phyloP scores from a whole-genome alignment of 345 rosid species.

The Trapa incisa region DNA sequence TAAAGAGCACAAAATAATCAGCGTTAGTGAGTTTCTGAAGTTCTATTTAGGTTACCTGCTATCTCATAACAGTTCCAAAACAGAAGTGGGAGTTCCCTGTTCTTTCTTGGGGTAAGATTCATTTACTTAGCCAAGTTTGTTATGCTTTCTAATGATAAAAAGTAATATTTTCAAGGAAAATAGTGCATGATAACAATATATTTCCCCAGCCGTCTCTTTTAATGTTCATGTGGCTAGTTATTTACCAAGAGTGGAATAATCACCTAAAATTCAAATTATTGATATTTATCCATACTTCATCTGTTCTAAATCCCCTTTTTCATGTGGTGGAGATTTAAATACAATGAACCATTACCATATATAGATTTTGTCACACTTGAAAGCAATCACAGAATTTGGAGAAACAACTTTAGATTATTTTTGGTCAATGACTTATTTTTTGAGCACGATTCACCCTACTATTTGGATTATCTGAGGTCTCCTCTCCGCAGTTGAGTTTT shows the following conservation, averaged over 20 bases:
- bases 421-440: not conserved
- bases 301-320: not conserved
- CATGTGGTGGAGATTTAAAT: not conserved
- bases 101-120: constrained; percentile 68
- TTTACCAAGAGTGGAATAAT: not conserved
- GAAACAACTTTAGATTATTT: not conserved
- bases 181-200: not conserved
- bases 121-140: not conserved
- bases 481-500: constrained; percentile 45
- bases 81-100: constrained; percentile 66
- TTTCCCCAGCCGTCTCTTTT: not conserved
- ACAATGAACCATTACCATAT: not conserved
- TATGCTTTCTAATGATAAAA: not conserved
- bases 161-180: not conserved
- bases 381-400: not conserved
- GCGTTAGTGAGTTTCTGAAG: constrained; percentile 4
- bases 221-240: not conserved
- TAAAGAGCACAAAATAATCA: not conserved
- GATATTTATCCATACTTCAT: not conserved
- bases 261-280: not conserved
- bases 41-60: constrained; percentile 52
- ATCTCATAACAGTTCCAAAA: constrained; percentile 51
- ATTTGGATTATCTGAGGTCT: not conserved
- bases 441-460: not conserved
- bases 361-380: not conserved